Conservation (phyloP, 176 grass and related monocot genomes). For the Zea mays region Zm-B73-REFERENCE-NAM-5.0 NC_050103.1:42054501-42055000, state of each 20-base stretch:
- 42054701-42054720: not conserved
- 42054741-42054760: not conserved
- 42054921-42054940: not conserved
- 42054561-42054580: not conserved
- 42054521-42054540: not conserved
- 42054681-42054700: not conserved
- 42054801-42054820: not conserved
- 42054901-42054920: not conserved
- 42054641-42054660: not conserved
- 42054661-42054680: not conserved
- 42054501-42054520: not conserved
- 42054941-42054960: not conserved
- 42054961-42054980: not conserved
- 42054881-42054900: not conserved
- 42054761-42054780: not conserved
- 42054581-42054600: not conserved
- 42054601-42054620: not conserved
- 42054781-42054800: not conserved
- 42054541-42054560: not conserved
- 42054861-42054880: not conserved
- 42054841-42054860: not conserved
- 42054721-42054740: not conserved
- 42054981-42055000: not conserved
- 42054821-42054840: not conserved
- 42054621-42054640: not conserved